Evolutionary conservation across 257 asterid species (phyloP), one percentile per base, ranked within the genome.

Genomic region (Ligustrum vulgare): DNA sequence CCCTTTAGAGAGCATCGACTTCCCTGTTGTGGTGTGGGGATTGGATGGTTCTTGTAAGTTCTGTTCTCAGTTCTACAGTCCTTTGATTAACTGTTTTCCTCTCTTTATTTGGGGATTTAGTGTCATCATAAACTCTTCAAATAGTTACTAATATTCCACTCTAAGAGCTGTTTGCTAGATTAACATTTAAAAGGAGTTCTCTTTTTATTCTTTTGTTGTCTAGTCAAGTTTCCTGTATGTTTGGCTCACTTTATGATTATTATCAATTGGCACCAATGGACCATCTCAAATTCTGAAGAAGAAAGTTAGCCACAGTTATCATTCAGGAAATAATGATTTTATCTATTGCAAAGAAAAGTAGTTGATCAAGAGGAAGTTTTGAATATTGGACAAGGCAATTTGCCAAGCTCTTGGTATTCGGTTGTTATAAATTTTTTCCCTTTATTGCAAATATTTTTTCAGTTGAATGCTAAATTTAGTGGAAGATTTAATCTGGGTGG

Each of bases 11-110:
- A 88, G 83, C 87, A 82, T 22, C 84, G 92, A 62, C 97, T 94
- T 80, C 97, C 98, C 69, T 94, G 98, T 80, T 94, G 97, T 83
- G 98, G 98, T 60, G 78, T 94, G 81, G 98, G 97, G 72, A 79
- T 90, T 73, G 97, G 97, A 33, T 94, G 98, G 98, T 83, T 85
- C 80, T 83, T 94, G 97, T 94, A 85, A 86, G 98, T 89, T 75
- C 73, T 77, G 31, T 65, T 75, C 36, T 74, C 32, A 16, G 2
- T 25, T 58, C 51, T 12, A 22, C 41, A 13, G 28, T 66, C 47
- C 35, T 74, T n/a, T 11, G 31, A 23, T 31, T 73, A 12, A 10
- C 28, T 47, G 9, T 10, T 41, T 1, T 10, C 31, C 3, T 4
- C 35, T 25, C 8, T 25, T 70, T 66, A 16, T 28, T 36, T 16